Evolutionary conservation across 73 alveolate genomes (phyloP).

Genomic region (Paramecium tetraurelia): DNA sequence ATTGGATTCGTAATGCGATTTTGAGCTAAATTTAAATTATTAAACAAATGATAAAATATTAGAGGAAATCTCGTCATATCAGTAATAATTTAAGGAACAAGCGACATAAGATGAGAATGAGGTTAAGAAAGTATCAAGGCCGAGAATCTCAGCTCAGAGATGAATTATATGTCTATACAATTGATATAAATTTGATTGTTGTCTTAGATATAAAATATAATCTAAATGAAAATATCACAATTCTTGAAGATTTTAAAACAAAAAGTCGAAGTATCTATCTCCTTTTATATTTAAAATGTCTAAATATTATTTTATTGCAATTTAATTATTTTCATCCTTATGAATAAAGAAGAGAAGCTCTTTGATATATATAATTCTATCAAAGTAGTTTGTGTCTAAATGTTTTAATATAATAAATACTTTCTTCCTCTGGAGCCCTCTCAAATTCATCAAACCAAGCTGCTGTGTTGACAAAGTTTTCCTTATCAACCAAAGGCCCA

Average conservation of each 20-base stretch:
- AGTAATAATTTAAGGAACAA: not conserved
- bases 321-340: conserved; percentile 50
- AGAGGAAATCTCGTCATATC: not conserved
- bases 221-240: not conserved
- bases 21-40: not conserved
- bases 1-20: not conserved
- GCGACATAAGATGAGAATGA: not conserved
- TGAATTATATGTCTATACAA: not conserved
- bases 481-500: not conserved
- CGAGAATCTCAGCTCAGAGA: not conserved
- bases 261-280: conserved; percentile 31
- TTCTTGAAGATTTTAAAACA: not conserved
- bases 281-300: conserved; percentile 26
- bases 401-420: not conserved
- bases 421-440: conserved; percentile 22
- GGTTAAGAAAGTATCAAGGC: not conserved
- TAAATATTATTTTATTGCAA: conserved; percentile 7
- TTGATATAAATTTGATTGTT: too few species aligned
- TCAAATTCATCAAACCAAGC: conserved; percentile 51
- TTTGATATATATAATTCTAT: conserved; percentile 48
- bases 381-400: conserved; percentile 54
- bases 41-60: not conserved
- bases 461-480: not conserved
- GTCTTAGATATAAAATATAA: not conserved
- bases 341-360: conserved; percentile 60